These are phyloP conservation scores for Omphalea diandra DNA, from an alignment of 441 rosid species.

Conservation along the genomic window DNA sequence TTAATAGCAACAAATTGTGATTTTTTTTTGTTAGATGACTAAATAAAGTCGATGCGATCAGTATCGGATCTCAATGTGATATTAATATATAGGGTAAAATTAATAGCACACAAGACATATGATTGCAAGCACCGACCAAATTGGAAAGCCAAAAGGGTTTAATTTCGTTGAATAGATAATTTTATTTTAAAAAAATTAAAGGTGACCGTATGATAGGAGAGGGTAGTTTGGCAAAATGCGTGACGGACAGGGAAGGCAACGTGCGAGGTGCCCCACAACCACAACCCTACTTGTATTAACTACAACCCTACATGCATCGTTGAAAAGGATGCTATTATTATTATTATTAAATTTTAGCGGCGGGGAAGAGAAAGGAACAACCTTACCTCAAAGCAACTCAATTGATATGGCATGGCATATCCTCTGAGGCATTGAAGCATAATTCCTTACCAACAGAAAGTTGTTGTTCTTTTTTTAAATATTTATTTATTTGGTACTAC, in stretches of 20 bases:
- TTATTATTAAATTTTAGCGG: neutral
- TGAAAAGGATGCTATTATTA: neutral
- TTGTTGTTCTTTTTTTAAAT: no score
- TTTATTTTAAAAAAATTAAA: neutral
- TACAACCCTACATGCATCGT: no score
- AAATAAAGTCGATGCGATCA: no score
- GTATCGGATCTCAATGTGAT: neutral
- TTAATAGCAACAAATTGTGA: no score
- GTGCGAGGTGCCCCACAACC: neutral
- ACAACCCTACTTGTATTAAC: no score
- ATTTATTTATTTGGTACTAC: no score
- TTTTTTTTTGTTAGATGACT: no score
- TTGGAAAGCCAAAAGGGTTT: neutral
- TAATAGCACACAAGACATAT: no score
- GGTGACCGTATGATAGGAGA: neutral
- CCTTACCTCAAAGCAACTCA: neutral
- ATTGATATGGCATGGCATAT: neutral
- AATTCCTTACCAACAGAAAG: neutral
- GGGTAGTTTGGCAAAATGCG: neutral
- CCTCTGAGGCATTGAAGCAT: neutral
- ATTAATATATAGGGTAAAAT: neutral
- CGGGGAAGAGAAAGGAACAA: neutral
- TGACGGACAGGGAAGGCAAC: neutral
- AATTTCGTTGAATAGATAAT: neutral
- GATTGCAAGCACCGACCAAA: neutral